A percentile compares a stretch with the other conserved stretches of the same genome.
phyloP scores from a whole-genome alignment of 441 rosid genomes.

The Arabidopsis lyrata region DNA sequence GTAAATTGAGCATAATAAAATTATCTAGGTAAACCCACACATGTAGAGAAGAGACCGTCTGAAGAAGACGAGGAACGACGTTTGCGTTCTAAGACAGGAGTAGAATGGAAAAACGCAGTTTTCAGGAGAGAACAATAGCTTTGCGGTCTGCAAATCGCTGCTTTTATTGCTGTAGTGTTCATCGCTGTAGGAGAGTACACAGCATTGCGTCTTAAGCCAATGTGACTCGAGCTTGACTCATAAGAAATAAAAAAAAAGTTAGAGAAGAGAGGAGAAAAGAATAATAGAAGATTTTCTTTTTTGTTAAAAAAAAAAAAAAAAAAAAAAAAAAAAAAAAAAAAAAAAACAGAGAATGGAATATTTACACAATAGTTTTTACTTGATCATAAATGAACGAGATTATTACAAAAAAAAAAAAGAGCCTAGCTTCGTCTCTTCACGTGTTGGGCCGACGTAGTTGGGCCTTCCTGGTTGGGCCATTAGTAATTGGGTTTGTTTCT shows the following conservation, averaged over 20 bases:
- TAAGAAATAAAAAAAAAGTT: not conserved
- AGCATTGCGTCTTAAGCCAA: conserved; percentile 18
- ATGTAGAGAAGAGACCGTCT: conserved; percentile 40
- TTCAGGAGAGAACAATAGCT: conserved; percentile 44
- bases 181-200: conserved; percentile 36
- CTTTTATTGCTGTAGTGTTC: conserved; percentile 50
- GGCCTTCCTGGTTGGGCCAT: not conserved
- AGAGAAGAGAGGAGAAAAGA: not conserved
- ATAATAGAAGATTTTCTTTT: not conserved
- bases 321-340: too few relatives aligned
- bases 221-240: not conserved
- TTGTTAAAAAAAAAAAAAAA: not conserved
- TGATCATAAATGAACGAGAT: not conserved
- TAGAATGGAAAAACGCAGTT: conserved; percentile 69
- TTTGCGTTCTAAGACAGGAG: conserved; percentile 77
- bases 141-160: conserved; percentile 52
- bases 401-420: not conserved
- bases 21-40: conserved; percentile 39
- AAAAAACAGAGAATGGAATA: conserved; percentile 1
- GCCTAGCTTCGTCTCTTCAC: not conserved
- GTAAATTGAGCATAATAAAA: not conserved
- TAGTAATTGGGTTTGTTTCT: not conserved
- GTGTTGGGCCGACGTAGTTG: not conserved
- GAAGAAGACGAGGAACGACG: conserved; percentile 56
- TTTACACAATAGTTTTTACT: conserved; percentile 18